Percentiles rank a stretch among this genome's conserved stretches.
Evolutionary conservation across 2,329 filamentous ascomycete genomes (phyloP).

Genomic region (Neoarthrinium moseri): DNA sequence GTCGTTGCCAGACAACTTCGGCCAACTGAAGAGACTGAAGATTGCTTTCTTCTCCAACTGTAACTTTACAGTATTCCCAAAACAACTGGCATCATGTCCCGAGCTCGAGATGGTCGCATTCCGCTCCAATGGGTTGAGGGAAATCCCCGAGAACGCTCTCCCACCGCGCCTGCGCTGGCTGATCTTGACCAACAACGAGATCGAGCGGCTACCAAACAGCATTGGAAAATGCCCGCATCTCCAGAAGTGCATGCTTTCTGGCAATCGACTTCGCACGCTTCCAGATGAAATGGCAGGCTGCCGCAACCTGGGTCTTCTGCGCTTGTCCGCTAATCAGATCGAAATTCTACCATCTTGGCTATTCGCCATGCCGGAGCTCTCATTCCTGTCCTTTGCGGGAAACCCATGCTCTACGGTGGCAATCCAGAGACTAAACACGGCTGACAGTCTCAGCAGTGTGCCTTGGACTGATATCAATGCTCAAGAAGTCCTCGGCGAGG

Average conservation of each 20-base stretch:
- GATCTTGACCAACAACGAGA: slow-evolving; percentile 45
- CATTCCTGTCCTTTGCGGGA: slow-evolving; percentile 46
- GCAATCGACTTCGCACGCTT: slow-evolving; percentile 38
- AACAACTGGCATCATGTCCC: slow-evolving; percentile 38
- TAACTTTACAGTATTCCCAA: slow-evolving; percentile 40
- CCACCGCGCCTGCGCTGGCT: slow-evolving; percentile 44
- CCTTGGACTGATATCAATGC: slow-evolving; percentile 39
- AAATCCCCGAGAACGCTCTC: slow-evolving; percentile 38
- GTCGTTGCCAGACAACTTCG: slow-evolving; percentile 36
- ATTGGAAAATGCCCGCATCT: slow-evolving; percentile 41
- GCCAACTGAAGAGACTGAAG: slow-evolving; percentile 40
- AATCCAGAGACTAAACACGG: slow-evolving; percentile 23
- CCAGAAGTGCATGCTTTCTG: slow-evolving; percentile 49
- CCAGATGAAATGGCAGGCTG: slow-evolving; percentile 43
- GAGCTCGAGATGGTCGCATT: slow-evolving; percentile 49
- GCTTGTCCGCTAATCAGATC: slow-evolving; percentile 42
- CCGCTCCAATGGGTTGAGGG: slow-evolving; percentile 42
- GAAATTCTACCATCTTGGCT: slow-evolving; percentile 39
- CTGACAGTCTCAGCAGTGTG: slow-evolving; percentile 32
- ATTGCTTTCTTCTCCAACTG: slow-evolving; percentile 47
- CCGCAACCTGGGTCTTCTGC: slow-evolving; percentile 39
- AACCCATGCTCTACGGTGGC: slow-evolving; percentile 38
- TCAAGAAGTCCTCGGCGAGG: slow-evolving; percentile 39
- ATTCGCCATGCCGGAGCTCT: slow-evolving; percentile 41
- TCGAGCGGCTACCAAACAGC: slow-evolving; percentile 35